Conservation (phyloP, 75 land plant genomes). For the Selaginella moellendorffii region DNA sequence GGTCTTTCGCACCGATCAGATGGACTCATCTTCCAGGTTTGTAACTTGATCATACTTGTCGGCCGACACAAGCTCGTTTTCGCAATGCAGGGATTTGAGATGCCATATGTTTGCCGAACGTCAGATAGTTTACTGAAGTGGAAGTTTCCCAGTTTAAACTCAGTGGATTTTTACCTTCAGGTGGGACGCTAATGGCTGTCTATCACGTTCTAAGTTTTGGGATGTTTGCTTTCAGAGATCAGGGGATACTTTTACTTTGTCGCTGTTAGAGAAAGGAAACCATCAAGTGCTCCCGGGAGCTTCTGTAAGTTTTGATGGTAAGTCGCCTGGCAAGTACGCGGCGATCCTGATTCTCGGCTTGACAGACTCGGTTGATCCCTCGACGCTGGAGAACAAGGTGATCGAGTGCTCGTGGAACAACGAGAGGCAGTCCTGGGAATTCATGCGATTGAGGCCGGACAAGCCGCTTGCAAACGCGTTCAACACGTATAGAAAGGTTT, state of each 20-base stretch:
- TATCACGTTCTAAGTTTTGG: constrained; percentile 31
- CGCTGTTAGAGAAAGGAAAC: constrained; percentile 47
- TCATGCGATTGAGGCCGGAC: constrained; percentile 75
- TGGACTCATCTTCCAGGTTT: constrained; percentile 91
- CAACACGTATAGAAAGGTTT: constrained; percentile 73
- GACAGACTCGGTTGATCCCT: constrained; percentile 43
- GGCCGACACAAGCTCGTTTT: constrained; percentile 24
- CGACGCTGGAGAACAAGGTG: constrained; percentile 49
- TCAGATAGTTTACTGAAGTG: constrained; percentile 90
- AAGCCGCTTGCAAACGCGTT: constrained; percentile 74
- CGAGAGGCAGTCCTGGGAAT: constrained; percentile 48
- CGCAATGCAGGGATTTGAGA: constrained; percentile 80
- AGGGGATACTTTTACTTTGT: constrained; percentile 22
- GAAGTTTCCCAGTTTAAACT: constrained; percentile 92
- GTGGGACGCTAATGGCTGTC: constrained; percentile 43
- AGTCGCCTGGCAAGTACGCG: not conserved
- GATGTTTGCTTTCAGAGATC: not conserved
- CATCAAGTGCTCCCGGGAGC: constrained; percentile 60
- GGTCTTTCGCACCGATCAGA: constrained; percentile 71
- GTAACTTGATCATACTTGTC: not conserved
- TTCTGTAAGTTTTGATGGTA: constrained; percentile 56
- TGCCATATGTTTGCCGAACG: constrained; percentile 83
- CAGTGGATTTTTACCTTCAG: constrained; percentile 92
- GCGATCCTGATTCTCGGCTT: not conserved
- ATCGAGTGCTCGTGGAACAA: constrained; percentile 71